These are phyloP conservation scores for Cymbopogon citratus DNA, from an alignment of 176 grass and related monocot species.

Conservation along the genomic window DNA sequence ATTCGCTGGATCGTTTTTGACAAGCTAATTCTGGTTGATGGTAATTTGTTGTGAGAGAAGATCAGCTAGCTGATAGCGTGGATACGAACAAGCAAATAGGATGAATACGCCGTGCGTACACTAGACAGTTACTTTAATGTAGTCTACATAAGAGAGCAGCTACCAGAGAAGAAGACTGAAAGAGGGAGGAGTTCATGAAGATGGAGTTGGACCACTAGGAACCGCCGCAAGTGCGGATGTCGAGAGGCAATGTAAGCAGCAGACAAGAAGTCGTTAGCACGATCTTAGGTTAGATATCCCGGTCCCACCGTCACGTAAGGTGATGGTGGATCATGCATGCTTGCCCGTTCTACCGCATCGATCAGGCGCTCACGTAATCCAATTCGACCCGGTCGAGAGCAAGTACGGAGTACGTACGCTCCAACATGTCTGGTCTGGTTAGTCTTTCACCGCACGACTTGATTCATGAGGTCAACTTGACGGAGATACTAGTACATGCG, in stretches of 20 bases:
- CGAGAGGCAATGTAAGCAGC: constrained; percentile 4
- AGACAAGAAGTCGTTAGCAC: constrained; percentile 49
- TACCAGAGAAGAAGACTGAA: too few relatives aligned
- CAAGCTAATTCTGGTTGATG: too few relatives aligned
- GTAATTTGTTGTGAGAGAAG: too few relatives aligned
- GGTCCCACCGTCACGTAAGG: background rate
- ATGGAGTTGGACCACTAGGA: background rate
- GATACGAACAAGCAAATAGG: too few relatives aligned
- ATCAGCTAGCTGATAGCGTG: too few relatives aligned
- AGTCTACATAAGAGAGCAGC: too few relatives aligned
- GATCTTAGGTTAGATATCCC: constrained; percentile 31
- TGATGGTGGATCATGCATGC: background rate
- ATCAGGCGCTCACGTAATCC: background rate
- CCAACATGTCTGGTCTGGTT: constrained; percentile 16
- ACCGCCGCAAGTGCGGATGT: constrained; percentile 20
- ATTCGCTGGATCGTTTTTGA: too few relatives aligned
- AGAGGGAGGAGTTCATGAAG: too few relatives aligned
- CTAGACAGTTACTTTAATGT: too few relatives aligned
- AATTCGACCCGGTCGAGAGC: background rate
- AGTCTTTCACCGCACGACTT: background rate
- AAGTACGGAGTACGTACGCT: background rate
- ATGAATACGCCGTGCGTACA: too few relatives aligned
- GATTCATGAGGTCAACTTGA: too few relatives aligned
- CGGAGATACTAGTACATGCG: too few relatives aligned
- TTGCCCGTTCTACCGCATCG: background rate